Evolutionary conservation across 352 stramenopile species (phyloP).

Genomic region (Phytophthora multivora): DNA sequence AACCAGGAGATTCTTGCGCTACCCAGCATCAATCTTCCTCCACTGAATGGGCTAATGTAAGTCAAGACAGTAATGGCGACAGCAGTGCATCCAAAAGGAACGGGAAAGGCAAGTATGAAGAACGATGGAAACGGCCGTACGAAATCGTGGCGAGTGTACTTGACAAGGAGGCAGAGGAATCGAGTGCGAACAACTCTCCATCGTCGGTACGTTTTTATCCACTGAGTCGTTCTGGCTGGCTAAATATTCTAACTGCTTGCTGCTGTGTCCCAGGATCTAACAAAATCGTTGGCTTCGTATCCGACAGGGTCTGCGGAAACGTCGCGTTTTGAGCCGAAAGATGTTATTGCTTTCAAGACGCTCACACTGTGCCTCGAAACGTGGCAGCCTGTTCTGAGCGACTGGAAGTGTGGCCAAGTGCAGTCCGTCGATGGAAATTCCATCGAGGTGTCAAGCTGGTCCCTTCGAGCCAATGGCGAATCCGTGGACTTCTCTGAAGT

Average conservation of each 20-base stretch:
- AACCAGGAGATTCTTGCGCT: neutral
- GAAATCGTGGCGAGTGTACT: constrained; percentile 73
- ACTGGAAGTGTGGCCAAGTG: constrained; percentile 67
- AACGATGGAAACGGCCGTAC: constrained; percentile 83
- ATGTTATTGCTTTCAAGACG: constrained; percentile 79
- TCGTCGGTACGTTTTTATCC: constrained; percentile 18
- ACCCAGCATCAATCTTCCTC: neutral
- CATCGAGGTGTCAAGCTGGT: constrained; percentile 30
- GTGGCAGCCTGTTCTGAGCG: constrained; percentile 74
- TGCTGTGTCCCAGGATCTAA: constrained; percentile 27
- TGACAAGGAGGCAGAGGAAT: constrained; percentile 24
- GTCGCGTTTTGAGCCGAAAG: constrained; percentile 37
- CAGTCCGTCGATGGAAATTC: constrained; percentile 14
- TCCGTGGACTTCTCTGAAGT: constrained; percentile 17
- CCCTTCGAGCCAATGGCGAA: constrained; percentile 4
- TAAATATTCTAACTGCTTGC: neutral
- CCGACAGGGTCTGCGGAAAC: constrained; percentile 15
- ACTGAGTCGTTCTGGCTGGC: neutral
- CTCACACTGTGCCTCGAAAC: constrained; percentile 77
- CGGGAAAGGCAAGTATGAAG: constrained; percentile 44
- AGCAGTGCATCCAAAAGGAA: constrained; percentile 14
- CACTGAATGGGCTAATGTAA: neutral
- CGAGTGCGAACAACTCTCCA: neutral
- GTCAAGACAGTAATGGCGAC: neutral
- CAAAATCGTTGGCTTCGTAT: constrained; percentile 35